Evolutionary conservation across 2,329 filamentous ascomycete species (phyloP).

Genomic region (Cordyceps militaris): DNA sequence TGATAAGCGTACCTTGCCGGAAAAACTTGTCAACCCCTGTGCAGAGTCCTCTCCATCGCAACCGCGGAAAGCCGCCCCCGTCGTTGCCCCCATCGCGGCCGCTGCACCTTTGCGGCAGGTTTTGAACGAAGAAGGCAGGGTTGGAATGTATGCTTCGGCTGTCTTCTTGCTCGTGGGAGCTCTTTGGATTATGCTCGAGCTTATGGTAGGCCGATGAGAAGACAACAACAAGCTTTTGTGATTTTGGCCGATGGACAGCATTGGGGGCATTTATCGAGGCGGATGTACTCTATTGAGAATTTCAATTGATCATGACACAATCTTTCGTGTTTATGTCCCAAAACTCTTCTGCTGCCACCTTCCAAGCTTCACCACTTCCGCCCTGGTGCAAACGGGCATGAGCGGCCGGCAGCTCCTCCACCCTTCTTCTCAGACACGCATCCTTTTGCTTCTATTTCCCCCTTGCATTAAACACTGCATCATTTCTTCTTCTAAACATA

Average conservation of each 20-base stretch:
- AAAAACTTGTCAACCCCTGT: too few relatives aligned
- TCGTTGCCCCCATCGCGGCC: too few relatives aligned
- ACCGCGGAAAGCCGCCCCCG: too few relatives aligned
- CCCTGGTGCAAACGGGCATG: background rate
- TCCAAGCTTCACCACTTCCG: too few relatives aligned
- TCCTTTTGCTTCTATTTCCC: background rate
- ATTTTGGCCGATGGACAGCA: background rate
- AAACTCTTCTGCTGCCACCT: background rate
- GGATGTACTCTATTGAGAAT: background rate
- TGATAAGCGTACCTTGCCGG: too few relatives aligned
- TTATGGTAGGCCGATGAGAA: background rate
- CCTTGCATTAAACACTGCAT: background rate
- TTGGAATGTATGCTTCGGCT: background rate
- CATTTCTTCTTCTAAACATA: background rate
- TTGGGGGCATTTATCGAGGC: background rate
- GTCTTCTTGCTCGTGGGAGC: background rate
- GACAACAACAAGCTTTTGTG: too few relatives aligned
- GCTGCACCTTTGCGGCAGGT: too few relatives aligned
- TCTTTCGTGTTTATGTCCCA: background rate
- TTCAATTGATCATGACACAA: background rate
- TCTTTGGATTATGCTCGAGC: background rate
- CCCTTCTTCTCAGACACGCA: background rate
- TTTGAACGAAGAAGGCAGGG: too few relatives aligned
- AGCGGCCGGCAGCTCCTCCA: background rate
- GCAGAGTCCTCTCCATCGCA: too few relatives aligned